A percentile compares a stretch with the other conserved stretches of the same genome.
Evolutionary conservation across 2,329 filamentous ascomycete species (phyloP).

Genomic region (Alternaria triticina): DNA sequence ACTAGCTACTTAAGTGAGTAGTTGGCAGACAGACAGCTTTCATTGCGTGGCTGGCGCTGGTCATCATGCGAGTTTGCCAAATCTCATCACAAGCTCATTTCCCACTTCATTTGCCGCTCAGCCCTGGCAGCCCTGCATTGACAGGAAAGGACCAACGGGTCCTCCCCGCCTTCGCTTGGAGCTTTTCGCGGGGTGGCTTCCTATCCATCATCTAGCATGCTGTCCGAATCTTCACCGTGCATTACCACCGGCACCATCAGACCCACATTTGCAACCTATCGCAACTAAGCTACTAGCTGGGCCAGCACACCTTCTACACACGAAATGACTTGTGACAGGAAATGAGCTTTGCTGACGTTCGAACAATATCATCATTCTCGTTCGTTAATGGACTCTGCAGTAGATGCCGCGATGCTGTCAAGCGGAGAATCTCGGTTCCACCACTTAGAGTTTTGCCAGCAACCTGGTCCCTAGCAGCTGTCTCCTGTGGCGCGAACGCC

Average conservation of each 20-base stretch:
- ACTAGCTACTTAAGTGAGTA: background rate
- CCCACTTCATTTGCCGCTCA: background rate
- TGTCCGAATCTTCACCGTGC: background rate
- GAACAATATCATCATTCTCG: background rate
- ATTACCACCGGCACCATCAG: slow-evolving; percentile 7
- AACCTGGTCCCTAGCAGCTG: slow-evolving; percentile 1
- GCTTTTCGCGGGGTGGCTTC: background rate
- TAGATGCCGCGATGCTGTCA: background rate
- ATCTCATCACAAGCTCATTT: slow-evolving; percentile 5
- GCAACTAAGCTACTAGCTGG: background rate
- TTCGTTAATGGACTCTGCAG: background rate
- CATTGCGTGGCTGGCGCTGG: background rate
- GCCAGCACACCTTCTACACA: background rate
- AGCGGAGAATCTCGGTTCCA: background rate
- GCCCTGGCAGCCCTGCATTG: slow-evolving; percentile 4
- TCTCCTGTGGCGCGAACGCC: slow-evolving; percentile 1
- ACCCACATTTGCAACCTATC: background rate
- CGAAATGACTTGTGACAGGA: background rate
- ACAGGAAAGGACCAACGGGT: slow-evolving; percentile 1
- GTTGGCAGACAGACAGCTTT: background rate
- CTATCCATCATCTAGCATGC: background rate
- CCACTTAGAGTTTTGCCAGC: slow-evolving; percentile 2
- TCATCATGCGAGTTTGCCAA: background rate
- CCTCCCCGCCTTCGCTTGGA: slow-evolving; percentile 4
- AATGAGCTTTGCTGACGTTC: background rate